Base-by-base conservation (phyloP, 768 basidiomycete genomes). In the Amanita phalloides region DNA sequence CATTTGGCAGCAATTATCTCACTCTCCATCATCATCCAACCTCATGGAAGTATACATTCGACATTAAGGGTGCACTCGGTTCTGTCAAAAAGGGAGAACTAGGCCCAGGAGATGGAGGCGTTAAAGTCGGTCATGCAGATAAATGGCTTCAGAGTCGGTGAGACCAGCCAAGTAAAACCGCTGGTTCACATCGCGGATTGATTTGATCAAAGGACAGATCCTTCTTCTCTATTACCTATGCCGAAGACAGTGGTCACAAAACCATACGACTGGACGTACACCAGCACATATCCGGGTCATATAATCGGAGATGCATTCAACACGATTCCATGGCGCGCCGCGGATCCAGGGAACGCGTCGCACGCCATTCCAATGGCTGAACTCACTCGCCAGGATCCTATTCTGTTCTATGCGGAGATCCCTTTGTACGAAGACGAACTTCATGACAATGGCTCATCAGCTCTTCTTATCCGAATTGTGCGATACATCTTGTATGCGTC, bases 251-350 rank as follows among this genome's bases (percentile, higher is more conserved):
- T 82, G 20, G 62, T 75, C 0, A 85, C 90, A 6, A 96, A 94
- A 58, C 86, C 85, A 0, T 97, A 90, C 65, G 96, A 99, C 62
- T 98, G 96, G 96, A 99, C 96, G 9, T 98, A 96, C 64, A 96
- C 94, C 2, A 90, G 92, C 1, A 81, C 76, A 3, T 93, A 97
- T 58, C 60, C 81, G 0, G 96, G 95, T 0, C 81, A 85, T 57
- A 58, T 62, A 35, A 37, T 58, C 14, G 13, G 49, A 14, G 49
- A 48, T 14, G 62, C 63, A 21, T 49, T 58, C 26, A 51, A 58
- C 8, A 41, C 56, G 14, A 43, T 58, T 17, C 46, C 64, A 0
- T 87, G 86, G 84, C 62, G 54, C 17, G 64, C 75, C 25, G 79
- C 81, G 3, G 78, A 88, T 56, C 67, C 77, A 1, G 70, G 76